phyloP scores from a whole-genome alignment of 2,329 filamentous ascomycete species.

The Microsporum audouinii region DNA sequence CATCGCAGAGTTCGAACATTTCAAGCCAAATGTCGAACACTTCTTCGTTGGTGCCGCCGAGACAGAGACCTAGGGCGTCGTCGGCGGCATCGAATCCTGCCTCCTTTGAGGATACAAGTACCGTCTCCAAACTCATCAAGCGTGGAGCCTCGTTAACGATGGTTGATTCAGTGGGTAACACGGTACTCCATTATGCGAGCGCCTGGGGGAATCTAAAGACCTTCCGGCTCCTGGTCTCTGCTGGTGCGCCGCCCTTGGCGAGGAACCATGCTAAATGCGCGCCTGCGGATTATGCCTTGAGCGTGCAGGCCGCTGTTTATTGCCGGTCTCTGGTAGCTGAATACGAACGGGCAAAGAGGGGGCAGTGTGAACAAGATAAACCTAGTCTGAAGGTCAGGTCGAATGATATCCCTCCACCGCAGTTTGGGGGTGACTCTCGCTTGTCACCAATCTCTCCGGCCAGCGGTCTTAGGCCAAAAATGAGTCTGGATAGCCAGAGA shows the following conservation, averaged over 20 bases:
- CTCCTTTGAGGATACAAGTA: constrained; percentile 20
- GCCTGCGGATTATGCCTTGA: constrained; percentile 70
- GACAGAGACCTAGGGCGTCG: constrained; percentile 12
- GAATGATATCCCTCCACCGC: constrained; percentile 6
- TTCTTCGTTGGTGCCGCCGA: constrained; percentile 17
- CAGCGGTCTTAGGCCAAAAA: background rate
- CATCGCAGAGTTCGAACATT: constrained; percentile 21
- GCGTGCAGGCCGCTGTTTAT: constrained; percentile 73
- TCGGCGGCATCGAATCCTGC: constrained; percentile 16
- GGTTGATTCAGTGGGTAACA: constrained; percentile 65
- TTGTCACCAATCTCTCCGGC: constrained; percentile 10
- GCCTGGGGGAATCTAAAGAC: constrained; percentile 70
- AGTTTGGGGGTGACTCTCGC: background rate
- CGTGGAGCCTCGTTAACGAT: constrained; percentile 40
- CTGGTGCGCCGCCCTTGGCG: constrained; percentile 62
- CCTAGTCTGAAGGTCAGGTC: constrained; percentile 7
- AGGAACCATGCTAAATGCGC: constrained; percentile 71
- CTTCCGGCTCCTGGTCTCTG: constrained; percentile 62
- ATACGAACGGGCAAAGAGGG: constrained; percentile 12
- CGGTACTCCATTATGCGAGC: constrained; percentile 74
- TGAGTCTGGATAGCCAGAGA: constrained; percentile 3
- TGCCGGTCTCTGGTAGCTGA: constrained; percentile 66
- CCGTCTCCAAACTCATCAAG: constrained; percentile 21
- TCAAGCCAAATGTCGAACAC: constrained; percentile 13
- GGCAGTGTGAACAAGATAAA: constrained; percentile 7